These are phyloP conservation scores for Euptelea pleiosperma DNA, from an alignment of 164 flowering plant species.

Conservation along the genomic window DNA sequence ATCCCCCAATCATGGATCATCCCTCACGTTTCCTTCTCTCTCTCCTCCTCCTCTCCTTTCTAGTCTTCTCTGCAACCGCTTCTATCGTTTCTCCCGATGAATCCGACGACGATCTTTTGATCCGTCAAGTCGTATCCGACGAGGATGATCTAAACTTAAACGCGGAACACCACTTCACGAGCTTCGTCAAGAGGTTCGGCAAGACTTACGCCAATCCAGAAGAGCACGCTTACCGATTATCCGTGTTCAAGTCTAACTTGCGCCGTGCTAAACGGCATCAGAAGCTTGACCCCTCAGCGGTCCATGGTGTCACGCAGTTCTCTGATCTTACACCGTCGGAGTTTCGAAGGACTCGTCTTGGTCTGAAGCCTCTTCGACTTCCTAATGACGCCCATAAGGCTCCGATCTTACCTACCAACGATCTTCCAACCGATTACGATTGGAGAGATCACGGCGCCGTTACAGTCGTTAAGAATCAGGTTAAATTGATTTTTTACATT, in stretches of 20 bases:
- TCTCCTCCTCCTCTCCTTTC: background rate
- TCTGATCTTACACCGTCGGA: slow-evolving; percentile 82
- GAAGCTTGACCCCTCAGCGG: slow-evolving; percentile 79
- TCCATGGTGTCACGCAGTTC: slow-evolving; percentile 86
- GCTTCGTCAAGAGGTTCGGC: slow-evolving; percentile 54
- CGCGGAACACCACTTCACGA: slow-evolving; percentile 67
- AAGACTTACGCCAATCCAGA: slow-evolving; percentile 57
- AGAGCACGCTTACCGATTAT: slow-evolving; percentile 73
- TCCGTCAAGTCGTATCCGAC: slow-evolving; percentile 32
- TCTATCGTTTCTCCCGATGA: background rate
- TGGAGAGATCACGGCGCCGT: slow-evolving; percentile 97
- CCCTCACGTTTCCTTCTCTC: slow-evolving; percentile 6
- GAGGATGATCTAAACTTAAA: slow-evolving; percentile 36
- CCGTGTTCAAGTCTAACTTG: slow-evolving; percentile 71
- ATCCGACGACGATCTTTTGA: slow-evolving; percentile 19
- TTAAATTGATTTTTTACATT: slow-evolving; percentile 9
- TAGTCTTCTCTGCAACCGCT: slow-evolving; percentile 1
- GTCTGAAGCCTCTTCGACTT: slow-evolving; percentile 42
- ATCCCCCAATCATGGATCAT: slow-evolving; percentile 1
- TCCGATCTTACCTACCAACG: slow-evolving; percentile 77
- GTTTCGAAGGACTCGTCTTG: slow-evolving; percentile 54
- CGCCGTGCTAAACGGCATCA: slow-evolving; percentile 72
- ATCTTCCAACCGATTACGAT: slow-evolving; percentile 75
- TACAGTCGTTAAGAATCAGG: slow-evolving; percentile 88
- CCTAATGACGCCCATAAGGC: slow-evolving; percentile 66